A percentile compares a stretch with the other conserved stretches of the same genome.
phyloP scores from a whole-genome alignment of 2,329 filamentous ascomycete genomes.

The Monosporascus sp. region DNA sequence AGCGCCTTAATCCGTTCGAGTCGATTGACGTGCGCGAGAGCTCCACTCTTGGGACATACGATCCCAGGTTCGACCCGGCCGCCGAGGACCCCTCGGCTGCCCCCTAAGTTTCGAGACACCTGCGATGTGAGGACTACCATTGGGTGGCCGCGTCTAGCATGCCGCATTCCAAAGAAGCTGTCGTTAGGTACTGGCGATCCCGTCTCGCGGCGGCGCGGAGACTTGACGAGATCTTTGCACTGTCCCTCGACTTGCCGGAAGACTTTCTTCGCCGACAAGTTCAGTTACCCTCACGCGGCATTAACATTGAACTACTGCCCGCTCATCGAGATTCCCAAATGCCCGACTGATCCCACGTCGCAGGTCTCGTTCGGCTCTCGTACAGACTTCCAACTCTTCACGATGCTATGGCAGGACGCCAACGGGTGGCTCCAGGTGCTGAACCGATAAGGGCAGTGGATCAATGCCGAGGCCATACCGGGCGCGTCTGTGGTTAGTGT shows the following conservation, averaged over 20 bases:
- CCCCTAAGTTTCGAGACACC: slow-evolving; percentile 12
- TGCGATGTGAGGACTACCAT: slow-evolving; percentile 10
- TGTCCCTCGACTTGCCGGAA: slow-evolving; percentile 31
- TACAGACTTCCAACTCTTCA: slow-evolving; percentile 42
- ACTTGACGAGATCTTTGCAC: slow-evolving; percentile 30
- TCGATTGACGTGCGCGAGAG: slow-evolving; percentile 27
- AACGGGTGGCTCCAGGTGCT: slow-evolving; percentile 37
- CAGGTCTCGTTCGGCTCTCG: slow-evolving; percentile 32
- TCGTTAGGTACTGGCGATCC: slow-evolving; percentile 26
- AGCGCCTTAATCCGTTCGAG: slow-evolving; percentile 18
- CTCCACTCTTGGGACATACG: slow-evolving; percentile 31
- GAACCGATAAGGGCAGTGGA: slow-evolving; percentile 36
- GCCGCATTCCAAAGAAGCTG: slow-evolving; percentile 25
- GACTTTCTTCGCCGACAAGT: slow-evolving; percentile 30
- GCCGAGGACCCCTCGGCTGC: slow-evolving; percentile 24
- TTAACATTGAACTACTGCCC: slow-evolving; percentile 36
- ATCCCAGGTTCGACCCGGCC: slow-evolving; percentile 22
- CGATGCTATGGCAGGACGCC: slow-evolving; percentile 37
- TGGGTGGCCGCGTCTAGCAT: slow-evolving; percentile 11
- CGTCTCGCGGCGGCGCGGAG: slow-evolving; percentile 28
- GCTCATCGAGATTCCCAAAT: slow-evolving; percentile 4
- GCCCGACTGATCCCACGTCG: slow-evolving; percentile 16
- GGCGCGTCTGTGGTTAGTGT: slow-evolving; percentile 4
- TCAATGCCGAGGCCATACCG: slow-evolving; percentile 26
- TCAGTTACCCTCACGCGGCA: slow-evolving; percentile 20